Conservation (phyloP, 768 basidiomycete genomes). For the Rhizopogon sp. region DNA sequence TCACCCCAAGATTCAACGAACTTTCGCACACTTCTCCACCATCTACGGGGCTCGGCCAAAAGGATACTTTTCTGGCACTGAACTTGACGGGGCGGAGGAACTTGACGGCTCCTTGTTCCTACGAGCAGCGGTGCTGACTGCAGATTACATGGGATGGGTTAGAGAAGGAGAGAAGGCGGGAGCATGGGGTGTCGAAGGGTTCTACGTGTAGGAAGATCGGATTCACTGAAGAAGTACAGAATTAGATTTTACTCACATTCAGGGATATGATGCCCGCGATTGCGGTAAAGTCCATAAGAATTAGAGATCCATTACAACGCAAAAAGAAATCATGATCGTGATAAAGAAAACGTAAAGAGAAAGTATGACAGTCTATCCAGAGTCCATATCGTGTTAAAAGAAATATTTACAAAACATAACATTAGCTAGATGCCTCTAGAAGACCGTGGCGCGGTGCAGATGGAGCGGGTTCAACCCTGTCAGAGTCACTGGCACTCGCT, state of each 20-base stretch:
- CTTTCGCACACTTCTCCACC: slow-evolving; percentile 28
- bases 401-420: not conserved
- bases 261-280: not conserved
- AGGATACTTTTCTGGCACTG: slow-evolving; percentile 24
- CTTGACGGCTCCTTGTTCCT: slow-evolving; percentile 35
- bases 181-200: slow-evolving; percentile 24
- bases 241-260: not conserved
- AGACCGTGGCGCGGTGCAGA: not conserved
- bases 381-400: not conserved
- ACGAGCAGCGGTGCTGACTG: slow-evolving; percentile 25
- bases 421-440: not conserved
- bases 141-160: slow-evolving; percentile 15
- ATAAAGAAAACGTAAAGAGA: not conserved
- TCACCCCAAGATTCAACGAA: slow-evolving; percentile 26
- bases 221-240: not conserved
- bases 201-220: slow-evolving; percentile 8
- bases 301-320: not conserved
- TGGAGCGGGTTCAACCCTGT: not conserved
- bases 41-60: slow-evolving; percentile 23
- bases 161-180: slow-evolving; percentile 19
- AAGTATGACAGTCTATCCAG: not conserved
- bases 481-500: not conserved
- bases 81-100: slow-evolving; percentile 25
- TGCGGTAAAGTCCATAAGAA: not conserved
- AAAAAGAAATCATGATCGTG: not conserved